Percentiles rank a stretch among this genome's conserved stretches.
Evolutionary conservation across 345 rosid genomes (phyloP).

Genomic region (Carallia pectinifolia): DNA sequence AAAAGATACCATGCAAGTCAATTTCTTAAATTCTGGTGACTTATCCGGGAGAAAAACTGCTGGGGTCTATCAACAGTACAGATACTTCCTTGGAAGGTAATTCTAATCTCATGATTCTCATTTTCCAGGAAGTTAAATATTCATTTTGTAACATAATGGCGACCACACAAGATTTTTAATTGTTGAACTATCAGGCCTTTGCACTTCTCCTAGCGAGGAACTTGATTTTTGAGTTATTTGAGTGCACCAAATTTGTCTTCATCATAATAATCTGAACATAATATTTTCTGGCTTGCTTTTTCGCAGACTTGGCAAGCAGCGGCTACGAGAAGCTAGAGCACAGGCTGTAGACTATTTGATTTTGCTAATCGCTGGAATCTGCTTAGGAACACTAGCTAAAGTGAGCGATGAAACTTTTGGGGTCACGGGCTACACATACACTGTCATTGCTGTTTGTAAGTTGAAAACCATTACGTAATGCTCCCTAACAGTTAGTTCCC

Average conservation of each 20-base stretch:
- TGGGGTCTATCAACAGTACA: slow-evolving; percentile 63
- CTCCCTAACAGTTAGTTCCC: neutral
- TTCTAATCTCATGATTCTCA: neutral
- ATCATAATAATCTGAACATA: neutral
- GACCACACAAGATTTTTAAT: neutral
- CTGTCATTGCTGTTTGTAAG: slow-evolving; percentile 98
- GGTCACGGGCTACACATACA: slow-evolving; percentile 79
- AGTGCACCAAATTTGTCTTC: neutral
- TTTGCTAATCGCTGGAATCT: slow-evolving; percentile 87
- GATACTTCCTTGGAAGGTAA: slow-evolving; percentile 93
- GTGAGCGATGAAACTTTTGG: slow-evolving; percentile 99
- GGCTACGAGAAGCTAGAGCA: slow-evolving; percentile 85
- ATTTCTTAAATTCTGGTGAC: slow-evolving; percentile 53
- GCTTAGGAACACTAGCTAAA: slow-evolving; percentile 97
- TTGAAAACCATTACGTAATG: slow-evolving; percentile 16
- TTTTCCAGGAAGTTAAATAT: neutral
- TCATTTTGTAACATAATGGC: neutral
- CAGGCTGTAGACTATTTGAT: slow-evolving; percentile 91
- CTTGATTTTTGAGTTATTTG: neutral
- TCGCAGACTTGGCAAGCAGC: slow-evolving; percentile 83
- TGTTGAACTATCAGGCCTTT: neutral
- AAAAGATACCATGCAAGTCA: slow-evolving; percentile 55
- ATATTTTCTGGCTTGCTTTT: neutral
- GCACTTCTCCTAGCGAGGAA: neutral
- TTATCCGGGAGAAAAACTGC: slow-evolving; percentile 70